Base-by-base conservation (phyloP, 2,329 filamentous ascomycete genomes). In the Akanthomyces muscarius region DNA sequence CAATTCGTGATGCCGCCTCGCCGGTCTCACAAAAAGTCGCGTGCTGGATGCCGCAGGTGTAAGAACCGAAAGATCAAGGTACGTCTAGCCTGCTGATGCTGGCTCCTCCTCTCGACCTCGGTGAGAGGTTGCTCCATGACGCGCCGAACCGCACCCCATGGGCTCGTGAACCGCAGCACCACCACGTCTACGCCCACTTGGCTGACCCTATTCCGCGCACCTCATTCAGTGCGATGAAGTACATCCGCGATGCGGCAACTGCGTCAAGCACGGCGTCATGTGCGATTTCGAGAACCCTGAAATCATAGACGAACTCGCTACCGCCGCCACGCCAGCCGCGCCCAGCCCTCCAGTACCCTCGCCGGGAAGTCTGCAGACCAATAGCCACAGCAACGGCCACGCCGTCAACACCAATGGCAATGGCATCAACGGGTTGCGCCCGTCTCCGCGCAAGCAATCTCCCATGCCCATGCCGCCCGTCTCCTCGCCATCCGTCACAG, bases 41-140 rank as follows among this genome's bases (percentile, higher is more conserved):
- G 87, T 67, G 83, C 86, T 58, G 87, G 87, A 52, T 90, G 87
- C 69, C 80, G 82, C 65, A 78, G 84, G 64, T 90, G 87, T 74
- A 90, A 89, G 75, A 78, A 80, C 62, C 80, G 87, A 65, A 89
- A 89, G 74, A 88, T 90, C 71, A 90, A 90, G 83, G 86, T 87
- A 67, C 51, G 30, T 53, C 41, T 62, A 44, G n/a, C 28, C 47
- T 63, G 33, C 62, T 61, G 41, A 52, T 51, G 51, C 44, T 25
- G 11, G 21, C 33, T 13, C 64, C 14, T 25, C n/a, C 21, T 45
- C 36, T 36, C 21, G 21, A 4, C 28, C 30, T 36, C 51, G 13
- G 51, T 21, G 51, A 30, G 51, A 44, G 30, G 23, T 23, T 42
- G 23, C 52, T 44, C 16, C 38, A 23, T 38, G 38, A 55, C 23